phyloP scores from a whole-genome alignment of 2,329 filamentous ascomycete genomes.

The Alternaria hordeiaustralica region DNA sequence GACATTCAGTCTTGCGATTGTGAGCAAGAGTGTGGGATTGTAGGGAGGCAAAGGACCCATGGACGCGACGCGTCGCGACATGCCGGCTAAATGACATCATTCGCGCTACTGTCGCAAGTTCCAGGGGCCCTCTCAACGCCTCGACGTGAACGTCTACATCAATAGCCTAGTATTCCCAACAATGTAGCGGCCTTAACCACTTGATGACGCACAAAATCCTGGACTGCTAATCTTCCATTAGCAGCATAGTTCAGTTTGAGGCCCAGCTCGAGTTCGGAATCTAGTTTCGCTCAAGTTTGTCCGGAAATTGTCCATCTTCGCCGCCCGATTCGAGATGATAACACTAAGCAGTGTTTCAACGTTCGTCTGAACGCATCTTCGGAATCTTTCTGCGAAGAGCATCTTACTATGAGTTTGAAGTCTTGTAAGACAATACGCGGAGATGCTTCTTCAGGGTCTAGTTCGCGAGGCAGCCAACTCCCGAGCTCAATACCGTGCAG shows the following conservation, averaged over 20 bases:
- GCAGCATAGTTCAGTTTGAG: neutral
- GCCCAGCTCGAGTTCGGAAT: neutral
- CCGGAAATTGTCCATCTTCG: neutral
- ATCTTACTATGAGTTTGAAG: neutral
- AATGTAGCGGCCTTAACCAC: neutral
- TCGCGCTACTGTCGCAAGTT: neutral
- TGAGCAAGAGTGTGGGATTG: neutral
- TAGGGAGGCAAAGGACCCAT: neutral
- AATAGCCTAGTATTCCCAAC: fast-evolving
- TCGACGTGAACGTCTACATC: neutral
- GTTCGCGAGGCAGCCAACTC: neutral
- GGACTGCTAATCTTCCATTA: neutral
- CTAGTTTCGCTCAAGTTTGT: neutral
- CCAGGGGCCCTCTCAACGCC: neutral
- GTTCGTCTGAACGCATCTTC: neutral
- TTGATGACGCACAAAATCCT: neutral
- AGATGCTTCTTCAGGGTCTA: neutral
- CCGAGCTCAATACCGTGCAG: neutral
- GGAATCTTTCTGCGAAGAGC: neutral
- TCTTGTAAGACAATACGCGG: neutral
- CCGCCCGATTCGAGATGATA: neutral
- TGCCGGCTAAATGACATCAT: neutral
- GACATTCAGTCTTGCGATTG: neutral
- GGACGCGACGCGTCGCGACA: neutral
- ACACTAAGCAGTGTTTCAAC: neutral